Conservation (phyloP, 306 rosid species). For the Mucuna pruriens region DNA sequence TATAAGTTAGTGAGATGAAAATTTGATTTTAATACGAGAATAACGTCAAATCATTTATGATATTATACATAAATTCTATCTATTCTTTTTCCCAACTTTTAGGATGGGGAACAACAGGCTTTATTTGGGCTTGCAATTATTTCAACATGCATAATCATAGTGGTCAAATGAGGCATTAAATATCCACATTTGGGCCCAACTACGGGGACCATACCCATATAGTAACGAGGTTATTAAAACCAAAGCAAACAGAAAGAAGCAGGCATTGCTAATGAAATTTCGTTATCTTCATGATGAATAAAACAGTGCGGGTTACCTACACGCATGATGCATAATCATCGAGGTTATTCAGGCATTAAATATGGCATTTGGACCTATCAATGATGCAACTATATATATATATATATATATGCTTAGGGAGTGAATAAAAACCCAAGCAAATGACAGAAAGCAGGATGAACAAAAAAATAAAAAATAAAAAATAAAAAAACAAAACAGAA, state of each 20-base stretch:
- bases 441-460: too few species aligned
- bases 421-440: not conserved
- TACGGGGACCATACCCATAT: not conserved
- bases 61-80: not conserved
- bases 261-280: not conserved
- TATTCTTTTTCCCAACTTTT: not conserved
- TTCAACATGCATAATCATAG: not conserved
- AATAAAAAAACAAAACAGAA: too few species aligned
- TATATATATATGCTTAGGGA: not conserved
- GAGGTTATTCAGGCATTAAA: not conserved
- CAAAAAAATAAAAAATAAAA: too few species aligned
- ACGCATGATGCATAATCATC: not conserved
- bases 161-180: not conserved
- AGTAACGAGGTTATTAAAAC: not conserved
- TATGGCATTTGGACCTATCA: not conserved
- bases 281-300: not conserved
- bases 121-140: not conserved
- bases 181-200: not conserved
- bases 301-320: not conserved
- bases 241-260: not conserved
- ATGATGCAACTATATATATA: not conserved
- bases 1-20: not conserved
- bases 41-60: not conserved
- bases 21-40: not conserved
- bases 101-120: not conserved